A percentile compares a stretch with the other conserved stretches of the same genome.
phyloP scores from a whole-genome alignment of 1,284 basidiomycete genomes.

The Tilletia caries region DNA sequence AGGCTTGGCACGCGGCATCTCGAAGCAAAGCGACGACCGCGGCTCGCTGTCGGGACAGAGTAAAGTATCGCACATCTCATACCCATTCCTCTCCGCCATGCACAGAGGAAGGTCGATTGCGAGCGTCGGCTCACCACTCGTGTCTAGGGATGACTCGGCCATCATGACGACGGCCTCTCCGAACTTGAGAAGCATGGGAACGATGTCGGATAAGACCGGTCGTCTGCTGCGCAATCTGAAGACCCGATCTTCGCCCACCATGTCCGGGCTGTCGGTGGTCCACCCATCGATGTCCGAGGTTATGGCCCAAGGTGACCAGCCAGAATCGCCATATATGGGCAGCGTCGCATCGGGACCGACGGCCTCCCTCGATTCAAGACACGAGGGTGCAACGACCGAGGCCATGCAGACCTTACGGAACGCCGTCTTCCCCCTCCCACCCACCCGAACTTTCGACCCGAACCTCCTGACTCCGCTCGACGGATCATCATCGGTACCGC shows the following conservation, averaged over 20 bases:
- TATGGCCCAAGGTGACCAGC: no score
- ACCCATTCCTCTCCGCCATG: background rate
- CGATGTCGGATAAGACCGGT: no score
- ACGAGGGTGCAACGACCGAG: background rate
- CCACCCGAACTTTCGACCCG: background rate
- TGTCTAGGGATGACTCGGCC: no score
- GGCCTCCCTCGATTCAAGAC: background rate
- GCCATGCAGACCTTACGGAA: background rate
- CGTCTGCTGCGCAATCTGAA: no score
- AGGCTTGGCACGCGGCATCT: background rate
- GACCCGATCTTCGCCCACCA: no score
- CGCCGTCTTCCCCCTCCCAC: background rate
- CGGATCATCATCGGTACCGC: no score
- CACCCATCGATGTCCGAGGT: no score
- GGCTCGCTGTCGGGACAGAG: background rate
- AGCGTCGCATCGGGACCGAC: background rate
- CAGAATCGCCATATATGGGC: background rate
- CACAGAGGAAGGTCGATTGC: background rate
- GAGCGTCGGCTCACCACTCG: background rate
- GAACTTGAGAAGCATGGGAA: no score
- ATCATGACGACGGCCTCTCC: no score
- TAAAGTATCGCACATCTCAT: background rate
- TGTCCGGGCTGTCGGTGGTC: no score
- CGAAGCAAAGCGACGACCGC: background rate
- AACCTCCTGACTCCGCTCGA: no score